phyloP scores from a whole-genome alignment of 495 filamentous ascomycete genomes.

The Talaromyces nanjingensis region DNA sequence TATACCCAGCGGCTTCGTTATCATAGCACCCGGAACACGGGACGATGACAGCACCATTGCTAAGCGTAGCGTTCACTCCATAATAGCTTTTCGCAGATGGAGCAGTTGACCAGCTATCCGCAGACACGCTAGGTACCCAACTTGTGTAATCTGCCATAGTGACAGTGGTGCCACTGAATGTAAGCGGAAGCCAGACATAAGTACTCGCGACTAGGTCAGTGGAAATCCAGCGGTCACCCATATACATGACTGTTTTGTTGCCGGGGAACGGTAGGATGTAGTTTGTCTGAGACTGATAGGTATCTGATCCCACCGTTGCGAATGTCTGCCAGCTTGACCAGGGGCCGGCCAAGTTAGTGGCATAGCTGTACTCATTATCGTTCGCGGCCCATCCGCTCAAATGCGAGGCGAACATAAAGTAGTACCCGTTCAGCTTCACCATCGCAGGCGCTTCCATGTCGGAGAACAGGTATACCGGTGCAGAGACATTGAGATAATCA shows the following conservation, averaged over 20 bases:
- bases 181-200: constrained; percentile 62
- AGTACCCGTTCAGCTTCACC: constrained; percentile 42
- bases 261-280: constrained; percentile 38
- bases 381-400: constrained; percentile 44
- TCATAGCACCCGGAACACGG: neutral
- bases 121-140: neutral
- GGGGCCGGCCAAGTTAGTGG: constrained; percentile 32
- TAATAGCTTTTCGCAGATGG: neutral
- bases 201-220: constrained; percentile 51
- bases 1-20: neutral
- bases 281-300: constrained; percentile 46
- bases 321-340: constrained; percentile 58
- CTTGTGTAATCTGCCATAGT: constrained; percentile 1
- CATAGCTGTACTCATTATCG: constrained; percentile 50
- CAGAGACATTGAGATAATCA: constrained; percentile 37
- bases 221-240: constrained; percentile 60
- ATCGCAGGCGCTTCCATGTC: constrained; percentile 42
- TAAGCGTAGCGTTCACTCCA: neutral
- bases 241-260: constrained; percentile 45
- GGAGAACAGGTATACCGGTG: constrained; percentile 32
- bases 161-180: constrained; percentile 47
- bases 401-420: constrained; percentile 46
- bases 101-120: constrained; percentile 1
- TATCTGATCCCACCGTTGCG: constrained; percentile 45
- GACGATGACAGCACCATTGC: neutral